These are phyloP conservation scores for Cladosporium sphaerospermum DNA, from an alignment of 2,329 filamentous ascomycete species.

Conservation along the genomic window DNA sequence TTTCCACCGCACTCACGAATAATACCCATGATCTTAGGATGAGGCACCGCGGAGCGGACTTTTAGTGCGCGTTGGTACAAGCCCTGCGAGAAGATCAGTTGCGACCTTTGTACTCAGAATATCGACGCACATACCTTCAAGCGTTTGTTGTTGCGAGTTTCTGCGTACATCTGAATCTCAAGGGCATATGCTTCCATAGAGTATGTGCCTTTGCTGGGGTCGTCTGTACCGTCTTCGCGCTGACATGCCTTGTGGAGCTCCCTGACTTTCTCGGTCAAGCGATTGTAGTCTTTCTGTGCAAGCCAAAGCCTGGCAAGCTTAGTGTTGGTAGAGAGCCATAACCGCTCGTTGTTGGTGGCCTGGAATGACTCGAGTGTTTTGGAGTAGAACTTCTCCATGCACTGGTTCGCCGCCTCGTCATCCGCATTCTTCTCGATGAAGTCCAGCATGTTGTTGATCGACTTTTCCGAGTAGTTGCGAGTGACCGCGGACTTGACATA, in stretches of 20 bases:
- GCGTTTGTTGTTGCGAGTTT: constrained; percentile 95
- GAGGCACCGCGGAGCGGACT: constrained; percentile 92
- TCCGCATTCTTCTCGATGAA: constrained; percentile 88
- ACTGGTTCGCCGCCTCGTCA: constrained; percentile 63
- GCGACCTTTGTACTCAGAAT: constrained; percentile 10
- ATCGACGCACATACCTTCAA: constrained; percentile 56
- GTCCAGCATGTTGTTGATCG: constrained; percentile 98
- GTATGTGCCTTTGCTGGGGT: constrained; percentile 94
- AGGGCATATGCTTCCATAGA: constrained; percentile 91
- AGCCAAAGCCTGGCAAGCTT: constrained; percentile 89
- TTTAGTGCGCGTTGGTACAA: constrained; percentile 87
- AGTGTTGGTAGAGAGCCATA: constrained; percentile 98
- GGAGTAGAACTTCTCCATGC: constrained; percentile 94
- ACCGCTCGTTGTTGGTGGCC: constrained; percentile 90
- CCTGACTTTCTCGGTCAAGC: constrained; percentile 73
- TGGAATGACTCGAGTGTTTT: constrained; percentile 91
- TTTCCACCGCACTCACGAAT: constrained; percentile 98
- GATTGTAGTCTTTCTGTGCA: constrained; percentile 79
- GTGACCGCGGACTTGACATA: constrained; percentile 97
- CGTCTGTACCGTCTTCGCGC: constrained; percentile 76
- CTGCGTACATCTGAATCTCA: constrained; percentile 98
- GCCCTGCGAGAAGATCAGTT: constrained; percentile 37
- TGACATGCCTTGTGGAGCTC: constrained; percentile 89
- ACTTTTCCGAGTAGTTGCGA: constrained; percentile 97
- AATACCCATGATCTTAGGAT: constrained; percentile 98